Percentiles rank a stretch among this genome's conserved stretches.
Conservation (phyloP, 371 early-diverging fungal genomes). For the Mucor velutinosus region DNA sequence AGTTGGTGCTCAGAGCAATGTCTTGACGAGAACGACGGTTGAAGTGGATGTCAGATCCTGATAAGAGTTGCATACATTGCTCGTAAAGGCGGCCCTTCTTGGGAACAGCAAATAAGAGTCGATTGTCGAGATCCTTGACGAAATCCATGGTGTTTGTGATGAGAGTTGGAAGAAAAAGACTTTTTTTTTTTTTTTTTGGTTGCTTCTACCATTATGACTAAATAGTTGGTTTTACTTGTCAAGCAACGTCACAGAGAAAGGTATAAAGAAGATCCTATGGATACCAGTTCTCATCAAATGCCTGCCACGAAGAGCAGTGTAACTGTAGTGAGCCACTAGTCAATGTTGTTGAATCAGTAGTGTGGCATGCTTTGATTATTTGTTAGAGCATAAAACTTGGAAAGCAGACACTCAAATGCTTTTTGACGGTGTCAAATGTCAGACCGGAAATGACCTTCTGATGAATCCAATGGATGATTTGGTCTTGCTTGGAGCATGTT, state of each 20-base stretch:
- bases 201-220: not conserved
- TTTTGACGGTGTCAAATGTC: no score
- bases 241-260: not conserved
- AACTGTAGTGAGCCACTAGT: not conserved
- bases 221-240: not conserved
- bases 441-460: no score
- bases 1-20: constrained; percentile 92
- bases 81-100: constrained; percentile 98
- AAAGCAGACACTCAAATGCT: no score
- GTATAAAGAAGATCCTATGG: not conserved
- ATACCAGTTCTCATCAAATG: not conserved
- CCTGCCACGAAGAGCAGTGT: not conserved
- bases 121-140: constrained; percentile 69
- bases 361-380: not conserved
- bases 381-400: no score
- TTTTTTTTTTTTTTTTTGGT: not conserved
- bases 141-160: constrained; percentile 54
- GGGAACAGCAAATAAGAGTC: constrained; percentile 93
- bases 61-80: constrained; percentile 80
- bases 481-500: no score
- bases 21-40: constrained; percentile 93
- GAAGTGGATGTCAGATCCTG: constrained; percentile 94
- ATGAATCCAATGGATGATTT: no score
- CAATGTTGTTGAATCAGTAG: not conserved
- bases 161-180: not conserved